A percentile compares a stretch with the other conserved stretches of the same genome.
These are phyloP conservation scores for Mortierella alpina DNA, from an alignment of 192 early-diverging fungal genomes.

Conservation along the genomic window DNA sequence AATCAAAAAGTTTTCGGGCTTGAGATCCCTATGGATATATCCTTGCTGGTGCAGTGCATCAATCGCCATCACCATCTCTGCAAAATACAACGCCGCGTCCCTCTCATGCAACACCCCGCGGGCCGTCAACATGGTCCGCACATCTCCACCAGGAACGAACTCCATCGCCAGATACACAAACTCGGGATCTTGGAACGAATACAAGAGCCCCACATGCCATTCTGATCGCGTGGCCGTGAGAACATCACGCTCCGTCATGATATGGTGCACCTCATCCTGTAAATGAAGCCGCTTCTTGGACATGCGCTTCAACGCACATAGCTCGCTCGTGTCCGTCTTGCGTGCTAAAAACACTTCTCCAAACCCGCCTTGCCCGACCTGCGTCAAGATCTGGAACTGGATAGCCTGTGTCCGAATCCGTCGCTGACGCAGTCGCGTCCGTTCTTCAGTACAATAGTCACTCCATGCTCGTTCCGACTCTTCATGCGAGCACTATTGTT, in stretches of 20 bases:
- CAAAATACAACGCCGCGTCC: conserved; percentile 82
- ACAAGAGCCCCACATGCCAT: conserved; percentile 80
- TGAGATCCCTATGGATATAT: conserved; percentile 91
- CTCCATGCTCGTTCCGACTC: conserved; percentile 69
- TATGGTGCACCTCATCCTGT: conserved; percentile 79
- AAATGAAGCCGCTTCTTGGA: conserved; percentile 78
- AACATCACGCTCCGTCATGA: conserved; percentile 81
- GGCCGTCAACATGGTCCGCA: conserved; percentile 77
- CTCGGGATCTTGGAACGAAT: conserved; percentile 78
- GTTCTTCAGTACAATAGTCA: conserved; percentile 67
- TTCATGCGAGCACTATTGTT: conserved; percentile 54
- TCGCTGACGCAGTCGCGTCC: conserved; percentile 69
- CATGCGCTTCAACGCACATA: conserved; percentile 86
- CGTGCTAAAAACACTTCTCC: conserved; percentile 84
- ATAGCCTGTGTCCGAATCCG: conserved; percentile 73
- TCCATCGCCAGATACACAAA: conserved; percentile 84
- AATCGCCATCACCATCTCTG: conserved; percentile 85
- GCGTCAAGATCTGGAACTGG: conserved; percentile 77
- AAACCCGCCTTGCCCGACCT: conserved; percentile 83
- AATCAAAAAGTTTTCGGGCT: conserved; percentile 83
- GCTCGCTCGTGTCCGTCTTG: conserved; percentile 80
- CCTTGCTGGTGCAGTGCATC: conserved; percentile 83
- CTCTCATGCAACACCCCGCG: conserved; percentile 70
- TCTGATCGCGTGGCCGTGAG: conserved; percentile 70
- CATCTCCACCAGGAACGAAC: conserved; percentile 80